Evolutionary conservation across 140 eudicot genomes (phyloP), one percentile per base, ranked within the genome.

Genomic region (Stevia rebaudiana): DNA sequence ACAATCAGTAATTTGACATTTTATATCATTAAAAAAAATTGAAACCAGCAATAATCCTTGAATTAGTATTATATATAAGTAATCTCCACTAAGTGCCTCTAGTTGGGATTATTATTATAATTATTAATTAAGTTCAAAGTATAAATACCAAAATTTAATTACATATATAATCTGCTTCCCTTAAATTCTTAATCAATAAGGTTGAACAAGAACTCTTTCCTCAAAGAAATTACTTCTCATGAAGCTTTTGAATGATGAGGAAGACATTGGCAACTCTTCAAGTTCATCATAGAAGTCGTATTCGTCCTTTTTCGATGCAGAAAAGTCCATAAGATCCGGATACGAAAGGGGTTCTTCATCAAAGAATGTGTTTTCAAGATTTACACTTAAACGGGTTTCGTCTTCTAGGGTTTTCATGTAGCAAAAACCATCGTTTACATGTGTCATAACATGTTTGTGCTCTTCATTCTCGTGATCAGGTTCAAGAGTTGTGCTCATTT

Each of bases 281-380:
- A 88, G 94, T 78, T 88, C 95, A 73, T 84, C 94, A 24, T 68
- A 88, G 65, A 88, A 88, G 78, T 84, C 94, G 63, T 84, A 68
- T 70, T 81, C 95, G 48, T 81, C 88, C 17, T 78, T 50, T 68
- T 70, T 75, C 10, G 72, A 31, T 9, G 79, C 18, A 23, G 82
- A 75, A 67, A 76, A 75, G 17, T 67, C 77, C 83, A 80, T 67
- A 48, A 64, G 78, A 67, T 80, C 75, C 1, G 85, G 84, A 40
- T 63, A 81, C 8, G 70, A 68, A 25, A 76, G 76, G 2, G 85
- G 84, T 46, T 78, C 79, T 57, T 84, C 82, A 41, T 78, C 75
- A 56, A 73, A 78, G 47, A 72, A 25, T 12, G 77, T 70, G 15
- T 72, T 63, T 28, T 79, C 78, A 6, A 72, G 70, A 46, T 52